Percentiles rank a stretch among this genome's conserved stretches.
These are phyloP conservation scores for Lathyrus oleraceus DNA, from an alignment of 306 rosid genomes.

Conservation along the genomic window DNA sequence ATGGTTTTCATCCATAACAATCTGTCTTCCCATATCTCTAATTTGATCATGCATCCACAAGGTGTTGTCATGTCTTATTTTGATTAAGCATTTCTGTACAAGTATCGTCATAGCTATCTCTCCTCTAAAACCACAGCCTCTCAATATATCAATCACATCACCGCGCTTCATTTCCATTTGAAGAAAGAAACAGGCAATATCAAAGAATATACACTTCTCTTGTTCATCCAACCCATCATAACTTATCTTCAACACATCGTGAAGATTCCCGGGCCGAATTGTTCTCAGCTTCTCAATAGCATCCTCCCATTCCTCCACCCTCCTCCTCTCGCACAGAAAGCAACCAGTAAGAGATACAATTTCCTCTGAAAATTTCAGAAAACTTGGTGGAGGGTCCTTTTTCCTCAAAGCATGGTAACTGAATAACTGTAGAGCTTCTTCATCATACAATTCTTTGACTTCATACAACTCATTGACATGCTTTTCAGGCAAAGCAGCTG, in stretches of 20 bases:
- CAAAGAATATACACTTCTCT: constrained; percentile 58
- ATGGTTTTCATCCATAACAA: constrained; percentile 42
- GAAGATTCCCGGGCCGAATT: constrained; percentile 50
- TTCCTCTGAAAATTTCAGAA: constrained; percentile 35
- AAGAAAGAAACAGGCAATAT: constrained; percentile 59
- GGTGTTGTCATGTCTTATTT: constrained; percentile 36
- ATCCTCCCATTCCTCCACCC: constrained; percentile 50
- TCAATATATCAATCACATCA: constrained; percentile 50
- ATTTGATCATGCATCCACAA: constrained; percentile 74
- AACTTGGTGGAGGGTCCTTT: constrained; percentile 34
- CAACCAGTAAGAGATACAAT: constrained; percentile 62
- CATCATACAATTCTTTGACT: constrained; percentile 42
- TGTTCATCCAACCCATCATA: constrained; percentile 50
- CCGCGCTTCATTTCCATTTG: constrained; percentile 47
- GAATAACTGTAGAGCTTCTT: constrained; percentile 52
- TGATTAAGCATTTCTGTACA: constrained; percentile 51
- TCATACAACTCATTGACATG: constrained; percentile 38
- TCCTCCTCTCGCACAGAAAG: constrained; percentile 49
- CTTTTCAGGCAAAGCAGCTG: constrained; percentile 15
- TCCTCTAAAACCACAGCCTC: constrained; percentile 60
- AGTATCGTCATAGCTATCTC: constrained; percentile 48
- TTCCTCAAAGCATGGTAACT: constrained; percentile 57
- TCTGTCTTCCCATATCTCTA: constrained; percentile 73
- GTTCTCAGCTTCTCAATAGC: constrained; percentile 41
- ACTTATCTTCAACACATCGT: constrained; percentile 63